Evolutionary conservation across 2,329 filamentous ascomycete genomes (phyloP).

Genomic region (Neocatenulostroma microsporum): DNA sequence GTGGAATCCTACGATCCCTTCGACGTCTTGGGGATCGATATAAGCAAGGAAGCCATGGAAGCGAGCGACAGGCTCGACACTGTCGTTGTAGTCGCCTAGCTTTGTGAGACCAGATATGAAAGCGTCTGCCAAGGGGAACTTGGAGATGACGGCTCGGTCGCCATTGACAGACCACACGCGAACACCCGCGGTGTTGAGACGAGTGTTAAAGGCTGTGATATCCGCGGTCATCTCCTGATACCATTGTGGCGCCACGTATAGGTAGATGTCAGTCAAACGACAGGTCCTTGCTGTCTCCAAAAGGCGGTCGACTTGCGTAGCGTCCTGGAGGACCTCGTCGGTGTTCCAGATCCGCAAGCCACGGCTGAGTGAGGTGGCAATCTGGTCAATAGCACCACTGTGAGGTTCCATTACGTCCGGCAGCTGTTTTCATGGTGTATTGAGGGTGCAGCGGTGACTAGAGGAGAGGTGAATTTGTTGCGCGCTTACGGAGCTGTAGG

Average conservation of each 20-base stretch:
- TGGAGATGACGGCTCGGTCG: conserved; percentile 5
- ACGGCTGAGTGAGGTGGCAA: background rate
- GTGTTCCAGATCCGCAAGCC: conserved; percentile 10
- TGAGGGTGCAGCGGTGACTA: no score
- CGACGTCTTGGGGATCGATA: conserved; percentile 8
- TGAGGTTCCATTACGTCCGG: no score
- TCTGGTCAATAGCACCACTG: no score
- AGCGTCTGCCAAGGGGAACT: background rate
- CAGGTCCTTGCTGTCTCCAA: background rate
- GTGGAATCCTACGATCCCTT: conserved; percentile 3
- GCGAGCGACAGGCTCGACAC: conserved; percentile 2
- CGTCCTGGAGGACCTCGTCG: background rate
- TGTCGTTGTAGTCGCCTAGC: conserved; percentile 8
- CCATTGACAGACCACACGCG: conserved; percentile 11
- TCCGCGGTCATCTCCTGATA: conserved; percentile 1
- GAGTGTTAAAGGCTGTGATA: conserved; percentile 1
- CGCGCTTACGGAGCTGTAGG: no score
- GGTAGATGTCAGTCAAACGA: conserved; percentile 7
- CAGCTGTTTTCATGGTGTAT: no score
- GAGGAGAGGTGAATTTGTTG: no score
- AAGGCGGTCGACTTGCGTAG: conserved; percentile 4
- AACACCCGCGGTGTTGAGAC: conserved; percentile 1
- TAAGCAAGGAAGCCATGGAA: conserved; percentile 10
- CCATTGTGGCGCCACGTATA: conserved; percentile 6
- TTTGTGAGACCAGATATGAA: conserved; percentile 7